A percentile compares a stretch with the other conserved stretches of the same genome.
phyloP scores from a whole-genome alignment of 2,329 filamentous ascomycete genomes.

The Chrysosporium keratinophilum region DNA sequence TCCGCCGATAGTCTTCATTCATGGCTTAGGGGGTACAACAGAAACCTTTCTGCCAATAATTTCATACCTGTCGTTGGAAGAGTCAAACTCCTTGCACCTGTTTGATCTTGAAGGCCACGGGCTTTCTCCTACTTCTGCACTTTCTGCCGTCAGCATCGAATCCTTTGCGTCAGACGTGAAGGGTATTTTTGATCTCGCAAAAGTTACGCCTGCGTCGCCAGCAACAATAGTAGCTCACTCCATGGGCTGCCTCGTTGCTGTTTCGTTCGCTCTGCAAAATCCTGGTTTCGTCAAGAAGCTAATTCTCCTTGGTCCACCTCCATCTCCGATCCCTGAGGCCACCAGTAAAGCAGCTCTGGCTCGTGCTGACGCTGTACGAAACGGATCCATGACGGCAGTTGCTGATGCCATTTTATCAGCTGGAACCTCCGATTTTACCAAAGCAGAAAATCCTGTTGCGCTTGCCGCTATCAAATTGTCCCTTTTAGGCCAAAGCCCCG shows the following conservation, averaged over 20 bases:
- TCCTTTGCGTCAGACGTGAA: conserved; percentile 38
- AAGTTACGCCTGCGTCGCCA: conserved; percentile 19
- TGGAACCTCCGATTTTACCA: conserved; percentile 31
- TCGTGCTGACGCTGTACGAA: conserved; percentile 35
- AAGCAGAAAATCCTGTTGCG: conserved; percentile 32
- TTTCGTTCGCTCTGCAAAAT: conserved; percentile 33
- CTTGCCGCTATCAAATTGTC: conserved; percentile 36
- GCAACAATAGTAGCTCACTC: conserved; percentile 43
- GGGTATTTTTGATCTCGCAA: conserved; percentile 30
- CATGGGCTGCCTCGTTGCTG: conserved; percentile 43
- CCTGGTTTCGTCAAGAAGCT: conserved; percentile 37
- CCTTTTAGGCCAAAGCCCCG: conserved; percentile 41
- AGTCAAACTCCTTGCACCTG: conserved; percentile 32
- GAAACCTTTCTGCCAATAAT: conserved; percentile 41
- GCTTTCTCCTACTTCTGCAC: conserved; percentile 42
- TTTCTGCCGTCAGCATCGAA: conserved; percentile 34
- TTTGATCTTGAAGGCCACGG: conserved; percentile 50
- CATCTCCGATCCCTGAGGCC: conserved; percentile 36
- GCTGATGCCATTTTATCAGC: conserved; percentile 32
- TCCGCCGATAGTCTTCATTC: conserved; percentile 42
- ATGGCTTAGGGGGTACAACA: conserved; percentile 43
- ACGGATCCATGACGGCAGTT: conserved; percentile 37
- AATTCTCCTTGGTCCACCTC: conserved; percentile 41
- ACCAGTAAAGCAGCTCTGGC: conserved; percentile 23
- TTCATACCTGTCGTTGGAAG: conserved; percentile 23